Evolutionary conservation across 805 yeast species (phyloP), one percentile per base, ranked within the genome.

Genomic region (Candida verbasci): DNA sequence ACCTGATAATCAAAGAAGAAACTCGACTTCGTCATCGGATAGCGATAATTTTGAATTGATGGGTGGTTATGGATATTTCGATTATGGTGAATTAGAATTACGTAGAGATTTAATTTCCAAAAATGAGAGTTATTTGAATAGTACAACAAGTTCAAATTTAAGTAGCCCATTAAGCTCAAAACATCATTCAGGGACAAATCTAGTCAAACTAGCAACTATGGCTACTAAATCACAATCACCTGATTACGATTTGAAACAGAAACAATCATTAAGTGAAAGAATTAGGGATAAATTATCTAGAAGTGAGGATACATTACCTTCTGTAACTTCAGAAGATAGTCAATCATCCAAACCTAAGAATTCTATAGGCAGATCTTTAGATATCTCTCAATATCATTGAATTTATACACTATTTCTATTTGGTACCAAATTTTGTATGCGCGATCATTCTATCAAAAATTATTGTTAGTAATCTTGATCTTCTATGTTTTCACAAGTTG

Each of bases 11-110:
- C 6, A 16, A 16, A 29, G 32, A 9, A 11, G 16, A 14, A 5
- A 21, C 3, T 17, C 21, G 4, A n/a, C 17, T 22, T 15, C 17
- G n/a, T 18, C 9, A 17, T 15, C 14, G 24, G 30, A 39, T 12
- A 21, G 25, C 4, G 52, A 43, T 21, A 59, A 56, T 23, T 63
- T 49, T 41, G 55, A 54, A 37, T 47, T 75, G 39, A 64, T 87
- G 26, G 91, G 95, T 29, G 96, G 96, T 2, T 88, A 88, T 56
- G 95, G 89, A 24, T 84, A 85, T 56, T 85, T 85, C 55, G 93
- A 84, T 48, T 69, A 80, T 43, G 86, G 82, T 9, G 74, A 72
- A 43, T 78, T 82, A 45, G 80, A 80, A 40, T 53, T 74, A 37
- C 68, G 83, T 43, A 74, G 84, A 6, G 58, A 52, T 39, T 49